phyloP scores from a whole-genome alignment of 2,329 filamentous ascomycete species.

The Nothomitra cinnamomea region DNA sequence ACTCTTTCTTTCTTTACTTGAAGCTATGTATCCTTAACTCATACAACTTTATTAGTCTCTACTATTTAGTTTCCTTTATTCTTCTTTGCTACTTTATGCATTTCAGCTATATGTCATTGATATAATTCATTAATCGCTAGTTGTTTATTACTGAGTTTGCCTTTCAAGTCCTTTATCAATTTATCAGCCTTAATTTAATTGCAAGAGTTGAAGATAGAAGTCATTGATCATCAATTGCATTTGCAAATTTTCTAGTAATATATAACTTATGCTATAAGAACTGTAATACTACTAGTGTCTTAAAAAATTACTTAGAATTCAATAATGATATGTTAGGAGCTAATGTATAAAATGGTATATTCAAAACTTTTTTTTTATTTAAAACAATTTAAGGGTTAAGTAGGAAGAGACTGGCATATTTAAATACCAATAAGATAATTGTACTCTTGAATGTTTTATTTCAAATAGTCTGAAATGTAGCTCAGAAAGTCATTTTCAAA shows the following conservation, averaged over 20 bases:
- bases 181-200: neutral
- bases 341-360: neutral
- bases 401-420: constrained; percentile 5
- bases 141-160: neutral
- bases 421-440: constrained; percentile 7
- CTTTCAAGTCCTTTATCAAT: neutral
- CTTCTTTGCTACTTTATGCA: neutral
- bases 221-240: no score
- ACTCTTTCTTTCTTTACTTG: neutral
- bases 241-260: no score
- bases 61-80: no score
- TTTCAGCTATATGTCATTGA: neutral
- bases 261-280: no score
- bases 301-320: neutral
- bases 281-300: neutral
- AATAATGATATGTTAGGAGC: neutral
- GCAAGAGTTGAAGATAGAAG: no score
- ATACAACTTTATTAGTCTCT: neutral
- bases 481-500: constrained; percentile 8
- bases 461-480: constrained; percentile 6
- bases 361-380: constrained; percentile 3
- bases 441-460: constrained; percentile 7
- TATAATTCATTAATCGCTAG: neutral
- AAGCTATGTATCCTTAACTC: neutral
- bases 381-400: constrained; percentile 7